phyloP scores from a whole-genome alignment of 768 basidiomycete species.

The Xerocomellus chrysenteron region DNA sequence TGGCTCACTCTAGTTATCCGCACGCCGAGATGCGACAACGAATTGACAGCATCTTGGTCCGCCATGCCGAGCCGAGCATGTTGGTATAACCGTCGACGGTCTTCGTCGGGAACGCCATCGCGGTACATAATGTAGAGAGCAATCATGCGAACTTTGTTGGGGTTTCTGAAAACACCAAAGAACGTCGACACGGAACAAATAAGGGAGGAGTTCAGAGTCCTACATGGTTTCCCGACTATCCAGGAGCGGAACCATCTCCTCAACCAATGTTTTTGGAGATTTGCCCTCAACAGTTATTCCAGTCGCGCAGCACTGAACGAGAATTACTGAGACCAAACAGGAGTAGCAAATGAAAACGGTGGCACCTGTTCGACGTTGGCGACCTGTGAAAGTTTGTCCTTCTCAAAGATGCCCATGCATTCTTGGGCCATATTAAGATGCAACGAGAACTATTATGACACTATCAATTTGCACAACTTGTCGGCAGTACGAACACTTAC shows the following conservation, averaged over 20 bases:
- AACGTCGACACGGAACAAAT: not conserved
- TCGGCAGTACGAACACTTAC: slow-evolving; percentile 37
- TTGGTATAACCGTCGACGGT: slow-evolving; percentile 90
- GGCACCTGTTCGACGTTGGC: slow-evolving; percentile 88
- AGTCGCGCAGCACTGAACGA: slow-evolving; percentile 82
- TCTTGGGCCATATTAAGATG: slow-evolving; percentile 98
- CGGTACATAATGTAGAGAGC: slow-evolving; percentile 92
- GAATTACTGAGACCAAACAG: not conserved
- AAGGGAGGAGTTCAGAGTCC: slow-evolving; percentile 23
- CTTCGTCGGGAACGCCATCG: slow-evolving; percentile 98
- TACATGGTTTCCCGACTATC: slow-evolving; percentile 85
- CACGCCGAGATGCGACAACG: slow-evolving; percentile 76
- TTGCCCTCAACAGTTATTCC: slow-evolving; percentile 91
- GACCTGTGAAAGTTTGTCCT: slow-evolving; percentile 75
- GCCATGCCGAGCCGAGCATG: slow-evolving; percentile 85
- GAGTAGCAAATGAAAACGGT: not conserved
- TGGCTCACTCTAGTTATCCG: slow-evolving; percentile 75
- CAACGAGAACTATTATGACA: slow-evolving; percentile 74
- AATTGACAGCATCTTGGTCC: slow-evolving; percentile 93
- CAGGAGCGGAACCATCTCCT: slow-evolving; percentile 97
- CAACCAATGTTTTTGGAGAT: slow-evolving; percentile 89
- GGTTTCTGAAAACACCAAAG: slow-evolving; percentile 51
- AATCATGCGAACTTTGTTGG: slow-evolving; percentile 94
- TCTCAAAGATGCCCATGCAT: slow-evolving; percentile 92
- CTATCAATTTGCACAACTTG: not conserved